Percentiles rank a stretch among this genome's conserved stretches.
phyloP scores from a whole-genome alignment of 2,329 filamentous ascomycete species.

The Verticillium zaregamsianum region DNA sequence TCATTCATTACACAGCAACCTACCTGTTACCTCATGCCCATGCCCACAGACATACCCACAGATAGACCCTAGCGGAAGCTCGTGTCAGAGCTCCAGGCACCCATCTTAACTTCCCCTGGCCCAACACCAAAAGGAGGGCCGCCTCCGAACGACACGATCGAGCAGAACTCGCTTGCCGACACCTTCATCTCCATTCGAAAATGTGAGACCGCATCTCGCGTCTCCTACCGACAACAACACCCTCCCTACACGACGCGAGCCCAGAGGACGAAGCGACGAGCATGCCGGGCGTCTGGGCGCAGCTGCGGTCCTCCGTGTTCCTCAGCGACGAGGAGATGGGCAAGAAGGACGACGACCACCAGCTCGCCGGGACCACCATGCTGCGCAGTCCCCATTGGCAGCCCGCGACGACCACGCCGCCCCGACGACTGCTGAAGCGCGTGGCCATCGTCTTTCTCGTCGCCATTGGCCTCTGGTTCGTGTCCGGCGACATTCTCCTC shows the following conservation, averaged over 20 bases:
- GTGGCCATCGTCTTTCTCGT: slow-evolving; percentile 43
- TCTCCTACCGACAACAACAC: background rate
- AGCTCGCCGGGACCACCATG: slow-evolving; percentile 18
- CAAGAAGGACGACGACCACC: slow-evolving; percentile 57
- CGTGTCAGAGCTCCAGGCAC: background rate
- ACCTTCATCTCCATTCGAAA: background rate
- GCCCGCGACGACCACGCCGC: slow-evolving; percentile 34
- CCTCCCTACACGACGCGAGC: background rate
- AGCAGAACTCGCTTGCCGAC: background rate
- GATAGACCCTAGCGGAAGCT: background rate
- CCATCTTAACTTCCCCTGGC: background rate
- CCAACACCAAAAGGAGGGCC: background rate
- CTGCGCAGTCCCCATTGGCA: slow-evolving; percentile 33
- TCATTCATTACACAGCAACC: background rate
- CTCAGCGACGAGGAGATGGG: slow-evolving; percentile 51
- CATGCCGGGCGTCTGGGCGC: slow-evolving; percentile 32
- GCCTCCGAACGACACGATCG: background rate
- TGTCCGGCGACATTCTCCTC: slow-evolving; percentile 59
- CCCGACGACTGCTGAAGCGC: slow-evolving; percentile 51
- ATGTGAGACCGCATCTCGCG: background rate
- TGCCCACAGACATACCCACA: background rate
- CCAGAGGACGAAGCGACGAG: slow-evolving; percentile 1
- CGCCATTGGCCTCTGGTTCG: slow-evolving; percentile 54
- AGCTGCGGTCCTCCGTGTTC: slow-evolving; percentile 34
- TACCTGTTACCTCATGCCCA: background rate